Percentiles rank a stretch among this genome's conserved stretches.
Evolutionary conservation across 2,329 filamentous ascomycete genomes (phyloP).

Genomic region (Fusarium circinatum): DNA sequence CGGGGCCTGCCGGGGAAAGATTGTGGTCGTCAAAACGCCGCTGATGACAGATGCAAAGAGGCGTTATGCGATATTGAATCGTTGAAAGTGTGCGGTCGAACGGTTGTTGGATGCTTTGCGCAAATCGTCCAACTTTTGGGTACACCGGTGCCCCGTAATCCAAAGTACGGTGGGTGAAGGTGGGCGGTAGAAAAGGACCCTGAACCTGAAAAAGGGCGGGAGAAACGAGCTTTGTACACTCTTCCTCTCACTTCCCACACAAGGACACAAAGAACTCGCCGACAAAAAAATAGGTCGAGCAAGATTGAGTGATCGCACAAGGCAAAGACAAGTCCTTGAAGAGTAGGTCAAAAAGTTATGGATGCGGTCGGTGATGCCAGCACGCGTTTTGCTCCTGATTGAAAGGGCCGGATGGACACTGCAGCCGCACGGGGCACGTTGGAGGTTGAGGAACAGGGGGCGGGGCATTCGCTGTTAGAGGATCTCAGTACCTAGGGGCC

Average conservation of each 20-base stretch:
- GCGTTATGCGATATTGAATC: slow-evolving; percentile 25
- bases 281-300: slow-evolving; percentile 39
- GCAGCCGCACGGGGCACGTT: slow-evolving; percentile 42
- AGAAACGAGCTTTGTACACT: slow-evolving; percentile 25
- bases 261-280: slow-evolving; percentile 31
- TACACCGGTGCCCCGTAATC: slow-evolving; percentile 36
- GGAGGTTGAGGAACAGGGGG: slow-evolving; percentile 37
- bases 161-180: slow-evolving; percentile 19
- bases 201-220: slow-evolving; percentile 20
- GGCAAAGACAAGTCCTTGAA: slow-evolving; percentile 35
- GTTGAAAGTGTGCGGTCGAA: slow-evolving; percentile 18
- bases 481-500: slow-evolving; percentile 21
- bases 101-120: slow-evolving; percentile 27
- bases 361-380: slow-evolving; percentile 47
- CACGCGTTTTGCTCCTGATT: slow-evolving; percentile 48
- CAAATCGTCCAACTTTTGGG: slow-evolving; percentile 33
- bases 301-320: slow-evolving; percentile 31
- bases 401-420: slow-evolving; percentile 42
- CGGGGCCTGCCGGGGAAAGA: slow-evolving; percentile 31
- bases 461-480: slow-evolving; percentile 36
- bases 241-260: slow-evolving; percentile 23
- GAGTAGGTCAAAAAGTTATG: slow-evolving; percentile 36
- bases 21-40: slow-evolving; percentile 20
- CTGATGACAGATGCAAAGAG: slow-evolving; percentile 7
- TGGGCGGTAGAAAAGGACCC: slow-evolving; percentile 24